These are phyloP conservation scores for Collariella sp. DNA, from an alignment of 495 filamentous ascomycete species.

Conservation along the genomic window DNA sequence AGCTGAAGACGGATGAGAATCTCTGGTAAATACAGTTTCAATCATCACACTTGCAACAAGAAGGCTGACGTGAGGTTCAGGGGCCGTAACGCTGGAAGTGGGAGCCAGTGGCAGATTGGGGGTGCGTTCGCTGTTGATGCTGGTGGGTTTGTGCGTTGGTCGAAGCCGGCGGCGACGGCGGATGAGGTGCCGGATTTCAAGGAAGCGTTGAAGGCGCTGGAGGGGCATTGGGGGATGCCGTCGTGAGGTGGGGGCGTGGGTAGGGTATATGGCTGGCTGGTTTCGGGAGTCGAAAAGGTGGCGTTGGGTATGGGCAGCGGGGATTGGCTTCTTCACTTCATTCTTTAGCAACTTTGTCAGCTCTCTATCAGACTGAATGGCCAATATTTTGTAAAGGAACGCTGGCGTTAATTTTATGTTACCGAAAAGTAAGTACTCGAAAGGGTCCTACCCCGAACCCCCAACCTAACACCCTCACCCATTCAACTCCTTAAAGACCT, in stretches of 20 bases:
- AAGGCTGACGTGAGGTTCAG: not conserved
- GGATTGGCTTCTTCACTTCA: not conserved
- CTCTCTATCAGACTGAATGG: not conserved
- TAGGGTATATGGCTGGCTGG: not conserved
- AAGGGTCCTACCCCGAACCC: not conserved
- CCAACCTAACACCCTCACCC: not conserved
- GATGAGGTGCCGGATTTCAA: conserved; percentile 45
- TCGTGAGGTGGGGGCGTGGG: not conserved
- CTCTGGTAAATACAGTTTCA: conserved; percentile 39
- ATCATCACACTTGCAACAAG: not conserved
- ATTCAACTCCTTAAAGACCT: conserved; percentile 5
- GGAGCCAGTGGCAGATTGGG: conserved; percentile 49
- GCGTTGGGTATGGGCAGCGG: not conserved
- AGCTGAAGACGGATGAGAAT: conserved; percentile 42
- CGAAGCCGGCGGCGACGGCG: conserved; percentile 30
- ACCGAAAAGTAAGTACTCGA: too few relatives aligned
- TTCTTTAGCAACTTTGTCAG: not conserved
- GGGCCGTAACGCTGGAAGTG: conserved; percentile 36
- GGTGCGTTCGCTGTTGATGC: conserved; percentile 49
- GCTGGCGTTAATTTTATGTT: not conserved
- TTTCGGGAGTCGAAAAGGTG: too few relatives aligned
- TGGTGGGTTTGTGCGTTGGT: conserved; percentile 43
- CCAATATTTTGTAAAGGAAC: not conserved
- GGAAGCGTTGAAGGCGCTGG: conserved; percentile 33
- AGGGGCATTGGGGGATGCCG: not conserved